Evolutionary conservation across 2,329 filamentous ascomycete genomes (phyloP).

Genomic region (Chaetomium strumarium): DNA sequence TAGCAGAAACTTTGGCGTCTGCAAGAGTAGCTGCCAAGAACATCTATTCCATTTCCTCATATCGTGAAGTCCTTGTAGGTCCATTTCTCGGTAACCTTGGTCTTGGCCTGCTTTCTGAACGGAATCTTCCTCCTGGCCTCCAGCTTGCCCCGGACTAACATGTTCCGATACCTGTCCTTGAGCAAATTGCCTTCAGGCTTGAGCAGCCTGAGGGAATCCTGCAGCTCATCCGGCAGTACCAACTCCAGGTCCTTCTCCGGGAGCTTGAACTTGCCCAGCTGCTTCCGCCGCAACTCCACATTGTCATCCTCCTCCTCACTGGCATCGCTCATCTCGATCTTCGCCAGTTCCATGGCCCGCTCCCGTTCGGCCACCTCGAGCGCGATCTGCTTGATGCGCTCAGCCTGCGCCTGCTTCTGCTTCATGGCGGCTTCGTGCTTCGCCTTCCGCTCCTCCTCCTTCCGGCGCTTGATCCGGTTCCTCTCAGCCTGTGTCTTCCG

Average conservation of each 20-base stretch:
- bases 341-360: slow-evolving; percentile 38
- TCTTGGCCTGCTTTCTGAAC: slow-evolving; percentile 77
- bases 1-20: neutral
- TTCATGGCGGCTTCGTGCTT: slow-evolving; percentile 73
- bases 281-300: slow-evolving; percentile 59
- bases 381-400: slow-evolving; percentile 65
- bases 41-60: neutral
- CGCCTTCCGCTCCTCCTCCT: slow-evolving; percentile 72
- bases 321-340: slow-evolving; percentile 41
- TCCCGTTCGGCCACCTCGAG: slow-evolving; percentile 57
- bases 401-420: slow-evolving; percentile 64
- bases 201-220: slow-evolving; percentile 73
- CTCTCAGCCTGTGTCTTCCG: slow-evolving; percentile 81
- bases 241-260: slow-evolving; percentile 77
- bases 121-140: slow-evolving; percentile 74
- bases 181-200: slow-evolving; percentile 96
- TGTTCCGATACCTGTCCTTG: slow-evolving; percentile 82
- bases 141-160: slow-evolving; percentile 83
- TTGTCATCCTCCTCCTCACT: slow-evolving; percentile 54
- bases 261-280: slow-evolving; percentile 66
- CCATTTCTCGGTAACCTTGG: slow-evolving; percentile 90
- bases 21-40: neutral
- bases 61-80: slow-evolving; percentile 80
- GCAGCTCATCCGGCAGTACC: slow-evolving; percentile 73
- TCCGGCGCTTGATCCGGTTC: slow-evolving; percentile 82